phyloP scores from a whole-genome alignment of 148 eudicot species.

The Drosera capensis region DNA sequence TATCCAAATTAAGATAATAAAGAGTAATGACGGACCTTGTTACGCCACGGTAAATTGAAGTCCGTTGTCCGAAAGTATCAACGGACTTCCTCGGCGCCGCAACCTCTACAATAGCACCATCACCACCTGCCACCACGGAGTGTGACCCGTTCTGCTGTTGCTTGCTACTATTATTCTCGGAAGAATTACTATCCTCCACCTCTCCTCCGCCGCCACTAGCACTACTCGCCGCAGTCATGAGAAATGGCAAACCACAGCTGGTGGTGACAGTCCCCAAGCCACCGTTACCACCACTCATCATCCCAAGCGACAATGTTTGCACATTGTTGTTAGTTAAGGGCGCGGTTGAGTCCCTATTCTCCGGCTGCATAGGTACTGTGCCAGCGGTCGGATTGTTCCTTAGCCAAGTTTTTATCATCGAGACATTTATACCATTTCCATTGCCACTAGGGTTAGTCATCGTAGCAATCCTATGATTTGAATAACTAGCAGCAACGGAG shows the following conservation, averaged over 20 bases:
- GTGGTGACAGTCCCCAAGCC: constrained; percentile 11
- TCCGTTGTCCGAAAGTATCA: constrained; percentile 63
- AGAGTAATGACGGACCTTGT: constrained; percentile 29
- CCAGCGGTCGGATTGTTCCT: constrained; percentile 22
- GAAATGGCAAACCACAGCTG: constrained; percentile 25
- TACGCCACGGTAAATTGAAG: constrained; percentile 67
- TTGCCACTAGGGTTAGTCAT: neutral
- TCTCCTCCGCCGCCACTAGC: constrained; percentile 15
- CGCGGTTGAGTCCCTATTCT: neutral
- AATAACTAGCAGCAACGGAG: constrained; percentile 1
- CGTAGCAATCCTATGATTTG: neutral
- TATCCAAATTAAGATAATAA: neutral
- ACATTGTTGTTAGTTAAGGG: too few species aligned
- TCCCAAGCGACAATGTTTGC: constrained; percentile 51
- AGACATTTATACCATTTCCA: constrained; percentile 22
- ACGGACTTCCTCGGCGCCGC: constrained; percentile 36
- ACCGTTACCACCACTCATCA: constrained; percentile 51
- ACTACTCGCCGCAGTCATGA: constrained; percentile 2
- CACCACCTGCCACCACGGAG: constrained; percentile 1
- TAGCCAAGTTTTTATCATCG: constrained; percentile 63
- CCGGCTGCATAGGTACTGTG: constrained; percentile 3
- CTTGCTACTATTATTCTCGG: constrained; percentile 13
- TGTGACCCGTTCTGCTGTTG: constrained; percentile 13
- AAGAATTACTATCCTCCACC: constrained; percentile 24
- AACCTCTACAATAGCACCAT: constrained; percentile 14